phyloP scores from a whole-genome alignment of 2,329 filamentous ascomycete species.

The Pseudogymnoascus sp. region DNA sequence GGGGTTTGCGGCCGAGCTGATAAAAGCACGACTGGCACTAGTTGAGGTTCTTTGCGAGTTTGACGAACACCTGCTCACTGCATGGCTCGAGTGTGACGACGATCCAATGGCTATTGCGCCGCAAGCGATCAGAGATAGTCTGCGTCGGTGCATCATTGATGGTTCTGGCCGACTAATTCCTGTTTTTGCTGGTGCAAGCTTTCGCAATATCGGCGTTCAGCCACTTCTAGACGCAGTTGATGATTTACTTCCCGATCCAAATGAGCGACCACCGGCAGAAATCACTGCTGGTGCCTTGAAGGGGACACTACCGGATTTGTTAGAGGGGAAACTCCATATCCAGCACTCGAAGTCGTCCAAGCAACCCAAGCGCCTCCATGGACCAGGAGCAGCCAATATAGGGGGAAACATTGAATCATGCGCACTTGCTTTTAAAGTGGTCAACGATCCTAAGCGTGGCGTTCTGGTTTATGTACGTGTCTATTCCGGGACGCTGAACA shows the following conservation, averaged over 20 bases:
- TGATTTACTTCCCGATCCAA: slow-evolving; percentile 77
- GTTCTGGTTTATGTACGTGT: slow-evolving; percentile 88
- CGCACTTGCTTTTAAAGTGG: slow-evolving; percentile 83
- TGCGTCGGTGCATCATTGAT: slow-evolving; percentile 63
- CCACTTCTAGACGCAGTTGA: slow-evolving; percentile 82
- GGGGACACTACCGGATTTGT: slow-evolving; percentile 45
- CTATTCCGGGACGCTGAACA: slow-evolving; percentile 74
- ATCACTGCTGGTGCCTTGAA: slow-evolving; percentile 57
- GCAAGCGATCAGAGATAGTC: slow-evolving; percentile 60
- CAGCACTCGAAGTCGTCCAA: slow-evolving; percentile 28
- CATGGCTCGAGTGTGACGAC: slow-evolving; percentile 70
- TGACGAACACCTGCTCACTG: slow-evolving; percentile 79
- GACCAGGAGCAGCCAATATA: slow-evolving; percentile 26
- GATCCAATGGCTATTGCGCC: slow-evolving; percentile 62
- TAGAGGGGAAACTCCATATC: slow-evolving; percentile 38
- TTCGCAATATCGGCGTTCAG: slow-evolving; percentile 89
- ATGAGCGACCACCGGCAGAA: slow-evolving; percentile 71
- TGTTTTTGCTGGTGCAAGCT: slow-evolving; percentile 85
- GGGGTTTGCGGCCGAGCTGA: slow-evolving; percentile 57
- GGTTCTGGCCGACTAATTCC: slow-evolving; percentile 71
- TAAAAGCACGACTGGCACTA: slow-evolving; percentile 66
- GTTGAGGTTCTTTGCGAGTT: slow-evolving; percentile 81
- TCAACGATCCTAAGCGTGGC: slow-evolving; percentile 77
- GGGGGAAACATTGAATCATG: slow-evolving; percentile 50
- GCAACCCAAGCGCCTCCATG: slow-evolving; percentile 18